phyloP scores from a whole-genome alignment of 2,329 filamentous ascomycete genomes.

The Arthrobotrys iridis region DNA sequence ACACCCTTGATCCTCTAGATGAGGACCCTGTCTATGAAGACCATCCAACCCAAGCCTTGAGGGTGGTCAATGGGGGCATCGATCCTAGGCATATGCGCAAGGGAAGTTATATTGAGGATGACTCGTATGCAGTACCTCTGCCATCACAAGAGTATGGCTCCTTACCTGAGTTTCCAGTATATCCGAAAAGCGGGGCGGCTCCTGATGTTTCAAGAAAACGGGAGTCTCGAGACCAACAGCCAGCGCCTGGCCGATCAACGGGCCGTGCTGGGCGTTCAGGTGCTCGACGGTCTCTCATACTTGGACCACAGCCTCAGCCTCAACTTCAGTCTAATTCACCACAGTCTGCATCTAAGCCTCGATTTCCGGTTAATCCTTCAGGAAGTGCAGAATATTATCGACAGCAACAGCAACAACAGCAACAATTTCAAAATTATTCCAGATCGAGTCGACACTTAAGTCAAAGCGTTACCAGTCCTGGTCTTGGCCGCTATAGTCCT shows the following conservation, averaged over 20 bases:
- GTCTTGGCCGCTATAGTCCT: slow-evolving; percentile 50
- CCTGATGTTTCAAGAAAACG: slow-evolving; percentile 52
- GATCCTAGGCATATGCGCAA: slow-evolving; percentile 51
- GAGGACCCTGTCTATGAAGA: slow-evolving; percentile 48
- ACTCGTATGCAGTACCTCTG: slow-evolving; percentile 41
- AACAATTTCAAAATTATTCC: slow-evolving; percentile 24
- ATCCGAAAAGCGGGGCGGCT: slow-evolving; percentile 34
- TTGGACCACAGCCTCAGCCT: slow-evolving; percentile 49
- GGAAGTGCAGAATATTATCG: slow-evolving; percentile 34
- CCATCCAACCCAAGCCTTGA: slow-evolving; percentile 23
- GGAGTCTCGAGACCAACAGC: slow-evolving; percentile 24
- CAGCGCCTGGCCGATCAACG: slow-evolving; percentile 16
- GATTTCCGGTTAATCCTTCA: slow-evolving; percentile 46
- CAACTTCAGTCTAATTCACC: slow-evolving; percentile 6
- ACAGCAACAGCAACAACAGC: slow-evolving; percentile 37
- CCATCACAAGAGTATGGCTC: slow-evolving; percentile 38
- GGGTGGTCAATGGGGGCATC: slow-evolving; percentile 49
- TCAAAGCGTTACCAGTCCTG: slow-evolving; percentile 34
- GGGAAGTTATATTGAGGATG: slow-evolving; percentile 48
- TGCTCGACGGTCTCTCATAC: slow-evolving; percentile 45
- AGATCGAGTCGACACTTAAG: slow-evolving; percentile 22
- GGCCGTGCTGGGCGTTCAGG: slow-evolving; percentile 32
- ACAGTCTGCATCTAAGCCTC: slow-evolving; percentile 28
- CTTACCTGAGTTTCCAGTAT: slow-evolving; percentile 34
- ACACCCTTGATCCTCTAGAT: slow-evolving; percentile 35